Evolutionary conservation across 257 asterid genomes (phyloP).

Genomic region (Fraxinus quadrangulata): DNA sequence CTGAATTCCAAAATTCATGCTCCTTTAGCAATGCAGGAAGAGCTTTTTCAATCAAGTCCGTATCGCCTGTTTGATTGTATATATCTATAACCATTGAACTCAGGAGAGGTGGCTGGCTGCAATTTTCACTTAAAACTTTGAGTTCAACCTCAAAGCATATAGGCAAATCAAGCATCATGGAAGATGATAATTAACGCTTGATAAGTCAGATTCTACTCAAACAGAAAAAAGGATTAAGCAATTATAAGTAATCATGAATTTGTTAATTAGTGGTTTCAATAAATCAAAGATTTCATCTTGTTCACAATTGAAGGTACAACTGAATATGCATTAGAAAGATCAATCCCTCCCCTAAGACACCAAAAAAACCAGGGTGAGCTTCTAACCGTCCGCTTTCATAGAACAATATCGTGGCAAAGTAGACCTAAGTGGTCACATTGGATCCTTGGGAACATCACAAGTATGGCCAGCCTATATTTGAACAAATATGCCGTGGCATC

Average conservation of each 20-base stretch:
- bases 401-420: too few relatives aligned
- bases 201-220: neutral
- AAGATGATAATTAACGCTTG: neutral
- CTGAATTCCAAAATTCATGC: slow-evolving; percentile 80
- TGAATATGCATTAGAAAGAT: too few relatives aligned
- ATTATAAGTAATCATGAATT: neutral
- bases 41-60: slow-evolving; percentile 46
- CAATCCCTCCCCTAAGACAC: too few relatives aligned
- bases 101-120: slow-evolving; percentile 89
- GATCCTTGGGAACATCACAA: too few relatives aligned
- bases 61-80: slow-evolving; percentile 62
- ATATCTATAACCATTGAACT: slow-evolving; percentile 80
- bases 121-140: slow-evolving; percentile 15
- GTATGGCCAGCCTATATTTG: too few relatives aligned
- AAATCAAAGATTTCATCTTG: neutral
- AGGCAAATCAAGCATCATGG: neutral
- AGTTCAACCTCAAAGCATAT: slow-evolving; percentile 5
- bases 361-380: too few relatives aligned
- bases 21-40: slow-evolving; percentile 83
- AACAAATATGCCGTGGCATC: too few relatives aligned
- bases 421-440: too few relatives aligned
- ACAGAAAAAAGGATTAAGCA: neutral
- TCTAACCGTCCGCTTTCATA: too few relatives aligned
- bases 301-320: neutral
- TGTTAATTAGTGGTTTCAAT: neutral